These are phyloP conservation scores for Lactifluus rugatus DNA, from an alignment of 768 basidiomycete species.

Conservation along the genomic window DNA sequence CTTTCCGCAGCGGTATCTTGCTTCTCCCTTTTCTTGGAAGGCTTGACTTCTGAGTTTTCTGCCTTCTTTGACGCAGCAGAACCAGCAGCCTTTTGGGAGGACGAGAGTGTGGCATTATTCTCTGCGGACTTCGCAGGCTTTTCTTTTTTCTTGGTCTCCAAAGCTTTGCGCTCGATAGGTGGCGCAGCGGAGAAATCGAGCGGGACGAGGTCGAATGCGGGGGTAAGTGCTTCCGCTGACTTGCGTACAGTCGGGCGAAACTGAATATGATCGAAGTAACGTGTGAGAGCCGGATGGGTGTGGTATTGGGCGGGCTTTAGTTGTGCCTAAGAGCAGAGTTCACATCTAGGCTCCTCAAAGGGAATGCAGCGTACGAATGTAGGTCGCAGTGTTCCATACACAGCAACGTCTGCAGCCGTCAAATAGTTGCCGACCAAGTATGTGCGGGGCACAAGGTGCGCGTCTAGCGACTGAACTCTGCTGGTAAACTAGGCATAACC, in stretches of 20 bases:
- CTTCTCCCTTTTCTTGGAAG: conserved; percentile 36
- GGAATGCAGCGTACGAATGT: conserved; percentile 46
- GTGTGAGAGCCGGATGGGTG: conserved; percentile 69
- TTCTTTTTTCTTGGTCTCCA: conserved; percentile 70
- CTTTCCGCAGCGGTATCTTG: conserved; percentile 33
- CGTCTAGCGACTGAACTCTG: conserved; percentile 53
- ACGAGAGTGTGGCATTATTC: conserved; percentile 20
- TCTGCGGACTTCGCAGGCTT: conserved; percentile 36
- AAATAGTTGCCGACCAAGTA: conserved; percentile 79
- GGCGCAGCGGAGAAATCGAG: conserved; percentile 77
- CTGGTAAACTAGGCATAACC: conserved; percentile 3
- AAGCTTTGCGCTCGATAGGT: conserved; percentile 57
- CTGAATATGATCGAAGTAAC: conserved; percentile 96
- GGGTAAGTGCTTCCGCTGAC: conserved; percentile 41
- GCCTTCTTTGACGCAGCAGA: conserved; percentile 50
- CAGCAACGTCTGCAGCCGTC: conserved; percentile 82
- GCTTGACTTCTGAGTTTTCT: conserved; percentile 29
- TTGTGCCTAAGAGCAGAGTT: conserved; percentile 42
- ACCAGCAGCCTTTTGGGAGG: conserved; percentile 22
- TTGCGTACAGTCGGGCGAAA: conserved; percentile 50
- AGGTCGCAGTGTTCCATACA: conserved; percentile 86
- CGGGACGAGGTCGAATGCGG: conserved; percentile 44
- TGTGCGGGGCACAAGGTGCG: conserved; percentile 62
- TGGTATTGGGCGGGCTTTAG: conserved; percentile 67
- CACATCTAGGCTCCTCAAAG: not conserved